Evolutionary conservation across 441 rosid species (phyloP), one percentile per base, ranked within the genome.

Genomic region (Populus hybrid): DNA sequence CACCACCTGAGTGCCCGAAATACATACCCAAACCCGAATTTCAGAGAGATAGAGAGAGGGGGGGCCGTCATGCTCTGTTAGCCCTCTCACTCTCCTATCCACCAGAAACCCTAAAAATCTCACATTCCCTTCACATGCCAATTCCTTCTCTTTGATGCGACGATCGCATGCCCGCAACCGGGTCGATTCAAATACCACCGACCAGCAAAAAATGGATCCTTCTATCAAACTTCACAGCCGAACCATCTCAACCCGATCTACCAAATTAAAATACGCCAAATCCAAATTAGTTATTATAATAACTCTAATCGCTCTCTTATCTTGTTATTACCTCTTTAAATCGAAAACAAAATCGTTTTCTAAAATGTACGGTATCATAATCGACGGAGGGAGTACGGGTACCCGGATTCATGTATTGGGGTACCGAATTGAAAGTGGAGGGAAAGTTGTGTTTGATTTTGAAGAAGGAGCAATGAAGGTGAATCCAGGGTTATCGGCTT

Each of bases 311-410:
- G 69, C 79, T 69, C 9, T 89, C 0, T 26, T 75, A 16, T 82
- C 79, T 35, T 82, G 77, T 75, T 82, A 79, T 53, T 69, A 75
- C 16, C 71, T 88, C 81, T 10, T 88, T 6, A 67, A 14, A 71
- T 33, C 64, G 14, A 70, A 71, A 21, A 83, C 53, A 33, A 71
- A 0, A 40, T 71, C 21, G 14, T 61, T 59, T n/a, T 64, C 72
- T 64, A 69, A 42, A 35, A 78, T 50, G 42, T 92, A 87, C 82
- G 82, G 88, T 45, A 77, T 92, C 77, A 80, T 95, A n/a, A 84
- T 95, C 66, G 99, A 95, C 45, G 99, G 95, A 7, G 99, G 99
- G 68, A 95, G 99, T 67, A 93, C 99, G 1, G 99, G 99, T 29
- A 89, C 94, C 50, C 87, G 99, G 76, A 79, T 89, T 35, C 97